Conservation (phyloP, 2,329 filamentous ascomycete species). For the Aspergillus fijiensis region DNA sequence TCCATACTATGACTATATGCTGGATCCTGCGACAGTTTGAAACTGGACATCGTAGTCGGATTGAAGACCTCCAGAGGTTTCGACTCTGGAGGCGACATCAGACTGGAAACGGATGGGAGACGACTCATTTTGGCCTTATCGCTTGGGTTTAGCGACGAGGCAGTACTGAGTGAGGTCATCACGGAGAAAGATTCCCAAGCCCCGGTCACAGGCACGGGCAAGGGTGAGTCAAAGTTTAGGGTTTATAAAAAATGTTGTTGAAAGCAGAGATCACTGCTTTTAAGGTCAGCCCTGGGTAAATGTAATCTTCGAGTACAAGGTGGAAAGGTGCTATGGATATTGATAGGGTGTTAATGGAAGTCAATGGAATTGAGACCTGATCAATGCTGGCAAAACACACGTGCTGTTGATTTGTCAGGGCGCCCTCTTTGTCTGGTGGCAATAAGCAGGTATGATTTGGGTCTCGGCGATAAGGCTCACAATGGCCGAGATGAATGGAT, state of each 20-base stretch:
- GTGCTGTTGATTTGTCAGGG: slow-evolving; percentile 30
- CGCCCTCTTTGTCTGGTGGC: slow-evolving; percentile 26
- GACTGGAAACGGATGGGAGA: slow-evolving; percentile 44
- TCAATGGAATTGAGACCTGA: slow-evolving; percentile 21
- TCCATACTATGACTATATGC: slow-evolving; percentile 34
- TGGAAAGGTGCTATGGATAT: slow-evolving; percentile 4
- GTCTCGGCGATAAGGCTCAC: slow-evolving; percentile 24
- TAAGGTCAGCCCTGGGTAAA: slow-evolving; percentile 3
- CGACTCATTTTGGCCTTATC: slow-evolving; percentile 41
- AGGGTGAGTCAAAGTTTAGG: background rate
- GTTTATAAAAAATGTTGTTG: background rate
- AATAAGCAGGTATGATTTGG: slow-evolving; percentile 21
- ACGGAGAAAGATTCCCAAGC: slow-evolving; percentile 3
- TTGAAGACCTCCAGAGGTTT: slow-evolving; percentile 53
- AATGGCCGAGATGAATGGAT: slow-evolving; percentile 10
- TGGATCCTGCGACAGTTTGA: slow-evolving; percentile 29
- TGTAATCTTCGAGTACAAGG: background rate
- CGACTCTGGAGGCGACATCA: slow-evolving; percentile 49
- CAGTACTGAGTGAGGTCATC: slow-evolving; percentile 31
- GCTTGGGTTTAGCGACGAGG: slow-evolving; percentile 23
- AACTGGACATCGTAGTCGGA: slow-evolving; percentile 27
- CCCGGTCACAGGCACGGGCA: background rate
- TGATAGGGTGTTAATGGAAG: slow-evolving; percentile 23
- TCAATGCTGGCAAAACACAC: slow-evolving; percentile 21
- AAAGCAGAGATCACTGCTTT: background rate